Base-by-base conservation (phyloP, 352 stramenopile genomes). In the Thalassiosira mediterranea region DNA sequence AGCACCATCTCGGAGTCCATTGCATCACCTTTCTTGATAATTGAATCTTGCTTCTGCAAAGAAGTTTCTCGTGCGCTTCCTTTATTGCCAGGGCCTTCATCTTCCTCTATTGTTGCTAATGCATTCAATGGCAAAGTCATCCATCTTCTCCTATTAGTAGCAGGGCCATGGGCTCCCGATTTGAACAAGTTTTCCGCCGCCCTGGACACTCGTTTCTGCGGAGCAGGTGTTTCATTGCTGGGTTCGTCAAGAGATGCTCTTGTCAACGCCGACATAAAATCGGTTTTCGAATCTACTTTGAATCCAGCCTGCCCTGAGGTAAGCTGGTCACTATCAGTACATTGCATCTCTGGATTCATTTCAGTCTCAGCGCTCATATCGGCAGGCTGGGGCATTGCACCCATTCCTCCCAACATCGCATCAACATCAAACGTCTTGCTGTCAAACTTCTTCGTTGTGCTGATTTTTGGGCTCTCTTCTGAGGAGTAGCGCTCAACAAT, bases 31-130 rank as follows among this genome's bases (percentile, higher is more conserved):
- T 66, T 62, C 38, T 32, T 56, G 4, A 26, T 42, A 21, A 34
- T 54, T 49, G 53, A 69, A 21, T 28, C 7, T 4, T 49, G 49
- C 11, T 68, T 44, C 29, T 52, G 54, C 66, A 76, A 61, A 29
- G 67, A 48, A 58, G 60, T 42, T 34, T 56, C 62, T 32, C 29
- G 28, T 66, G 37, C 37, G n/a, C n/a, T n/a, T n/a, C n/a, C n/a
- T n/a, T n/a, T n/a, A n/a, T n/a, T n/a, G n/a, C n/a, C 76, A 28
- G 65, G 59, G 10, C 68, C 64, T 57, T 85, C 80, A 42, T 76
- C 76, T 80, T 94, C 88, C 64, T 83, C 58, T 53, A 94, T 94
- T 28, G 88, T 94, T 29, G 86, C 78, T 0, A 94, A 68, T 15
- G 58, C 59, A 32, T 76, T 79, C 26, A 74, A 46, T n/a, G 84